Evolutionary conservation across 768 basidiomycete genomes (phyloP).

Genomic region (Clathrus columnatus): DNA sequence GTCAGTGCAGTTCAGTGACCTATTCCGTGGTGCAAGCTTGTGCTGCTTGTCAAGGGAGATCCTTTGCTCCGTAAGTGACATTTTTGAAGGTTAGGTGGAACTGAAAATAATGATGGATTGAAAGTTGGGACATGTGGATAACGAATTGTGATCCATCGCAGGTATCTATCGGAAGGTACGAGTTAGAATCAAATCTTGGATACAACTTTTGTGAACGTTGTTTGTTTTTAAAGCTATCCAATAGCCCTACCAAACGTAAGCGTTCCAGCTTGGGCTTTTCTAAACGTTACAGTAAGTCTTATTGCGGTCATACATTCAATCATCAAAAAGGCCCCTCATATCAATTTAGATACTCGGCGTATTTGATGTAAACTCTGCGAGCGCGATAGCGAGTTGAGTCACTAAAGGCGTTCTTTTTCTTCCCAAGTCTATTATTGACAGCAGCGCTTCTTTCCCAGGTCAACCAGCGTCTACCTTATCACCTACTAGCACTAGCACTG

Average conservation of each 20-base stretch:
- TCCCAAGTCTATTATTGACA: not conserved
- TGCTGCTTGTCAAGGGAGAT: not conserved
- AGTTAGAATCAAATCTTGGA: not conserved
- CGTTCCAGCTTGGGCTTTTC: slow-evolving; percentile 3
- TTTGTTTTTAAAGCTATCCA: not conserved
- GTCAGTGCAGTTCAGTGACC: slow-evolving; percentile 6
- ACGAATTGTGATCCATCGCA: not conserved
- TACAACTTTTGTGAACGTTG: not conserved
- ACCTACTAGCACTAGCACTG: not conserved
- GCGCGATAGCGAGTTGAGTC: not conserved
- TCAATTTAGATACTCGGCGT: not conserved
- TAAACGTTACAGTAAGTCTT: not conserved
- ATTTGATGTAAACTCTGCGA: not conserved
- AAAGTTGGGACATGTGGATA: not conserved
- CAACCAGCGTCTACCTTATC: not conserved
- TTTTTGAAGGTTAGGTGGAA: not conserved
- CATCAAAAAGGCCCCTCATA: not conserved
- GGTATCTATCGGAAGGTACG: not conserved
- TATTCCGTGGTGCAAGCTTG: not conserved
- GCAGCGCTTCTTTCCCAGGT: not conserved
- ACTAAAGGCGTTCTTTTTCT: not conserved
- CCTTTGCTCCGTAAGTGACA: not conserved
- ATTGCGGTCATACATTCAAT: not conserved
- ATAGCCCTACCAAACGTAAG: not conserved
- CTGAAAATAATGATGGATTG: not conserved